These are phyloP conservation scores for Stagonosporopsis vannaccii DNA, from an alignment of 2,329 filamentous ascomycete genomes.

Conservation along the genomic window DNA sequence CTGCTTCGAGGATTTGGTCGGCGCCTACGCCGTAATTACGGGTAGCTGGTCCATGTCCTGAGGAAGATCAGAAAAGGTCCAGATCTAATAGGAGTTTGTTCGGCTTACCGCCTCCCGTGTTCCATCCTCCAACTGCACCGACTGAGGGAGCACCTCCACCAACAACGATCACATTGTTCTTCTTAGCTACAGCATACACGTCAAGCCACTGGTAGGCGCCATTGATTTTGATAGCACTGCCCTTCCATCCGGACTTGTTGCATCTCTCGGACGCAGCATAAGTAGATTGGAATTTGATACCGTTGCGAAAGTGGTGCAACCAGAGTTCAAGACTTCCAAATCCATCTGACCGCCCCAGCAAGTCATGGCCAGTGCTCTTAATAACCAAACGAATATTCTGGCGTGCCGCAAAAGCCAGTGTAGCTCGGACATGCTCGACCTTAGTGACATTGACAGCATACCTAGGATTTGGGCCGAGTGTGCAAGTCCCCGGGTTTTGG, in stretches of 20 bases:
- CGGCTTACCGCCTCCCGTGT: not conserved
- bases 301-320: constrained; percentile 36
- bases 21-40: constrained; percentile 47
- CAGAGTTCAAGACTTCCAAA: constrained; percentile 34
- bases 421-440: not conserved
- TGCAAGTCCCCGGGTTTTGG: not conserved
- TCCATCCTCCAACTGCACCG: constrained; percentile 2
- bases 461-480: not conserved
- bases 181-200: not conserved
- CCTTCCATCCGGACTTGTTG: not conserved
- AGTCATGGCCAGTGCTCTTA: constrained; percentile 39
- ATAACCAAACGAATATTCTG: constrained; percentile 34
- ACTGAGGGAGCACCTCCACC: constrained; percentile 4
- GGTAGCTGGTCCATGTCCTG: constrained; percentile 48
- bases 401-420: not conserved
- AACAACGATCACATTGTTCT: not conserved
- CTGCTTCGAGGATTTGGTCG: constrained; percentile 47
- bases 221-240: not conserved
- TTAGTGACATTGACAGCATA: not conserved
- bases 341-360: constrained; percentile 29
- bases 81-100: not conserved
- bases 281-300: constrained; percentile 6
- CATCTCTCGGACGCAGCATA: not conserved
- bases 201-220: constrained; percentile 1
- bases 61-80: not conserved